Percentiles rank a stretch among this genome's conserved stretches.
These are phyloP conservation scores for Penicillium soppii DNA, from an alignment of 495 filamentous ascomycete species.

Conservation along the genomic window DNA sequence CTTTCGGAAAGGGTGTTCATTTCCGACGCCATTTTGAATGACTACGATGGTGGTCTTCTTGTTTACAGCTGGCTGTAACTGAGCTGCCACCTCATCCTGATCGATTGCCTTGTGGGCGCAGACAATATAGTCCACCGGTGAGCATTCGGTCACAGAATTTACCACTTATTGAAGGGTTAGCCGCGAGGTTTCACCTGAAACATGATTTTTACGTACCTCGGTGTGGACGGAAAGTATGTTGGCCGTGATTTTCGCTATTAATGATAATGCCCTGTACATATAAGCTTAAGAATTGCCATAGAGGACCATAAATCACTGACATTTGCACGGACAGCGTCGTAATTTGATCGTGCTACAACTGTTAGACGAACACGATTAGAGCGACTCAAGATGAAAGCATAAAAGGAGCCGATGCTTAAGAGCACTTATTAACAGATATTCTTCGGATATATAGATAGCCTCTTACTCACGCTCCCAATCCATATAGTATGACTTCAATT, in stretches of 20 bases:
- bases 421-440: neutral
- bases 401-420: conserved; percentile 45
- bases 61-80: conserved; percentile 40
- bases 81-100: conserved; percentile 29
- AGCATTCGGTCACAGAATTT: conserved; percentile 38
- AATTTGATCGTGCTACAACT: conserved; percentile 54
- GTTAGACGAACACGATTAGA: conserved; percentile 43
- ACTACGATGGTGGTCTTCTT: conserved; percentile 52
- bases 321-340: conserved; percentile 43
- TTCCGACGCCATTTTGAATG: conserved; percentile 70
- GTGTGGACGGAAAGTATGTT: conserved; percentile 40
- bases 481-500: conserved; percentile 39
- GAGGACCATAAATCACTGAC: conserved; percentile 13
- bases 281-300: neutral
- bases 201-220: conserved; percentile 23
- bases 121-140: conserved; percentile 41
- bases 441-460: neutral
- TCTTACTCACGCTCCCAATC: conserved; percentile 37
- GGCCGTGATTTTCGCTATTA: conserved; percentile 46
- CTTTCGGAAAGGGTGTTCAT: conserved; percentile 60
- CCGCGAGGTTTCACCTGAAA: neutral
- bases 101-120: conserved; percentile 54
- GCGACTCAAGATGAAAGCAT: conserved; percentile 46
- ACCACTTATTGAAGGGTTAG: conserved; percentile 31
- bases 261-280: conserved; percentile 40